Evolutionary conservation across 257 asterid genomes (phyloP), one percentile per base, ranked within the genome.

Genomic region (Petrea volubilis): DNA sequence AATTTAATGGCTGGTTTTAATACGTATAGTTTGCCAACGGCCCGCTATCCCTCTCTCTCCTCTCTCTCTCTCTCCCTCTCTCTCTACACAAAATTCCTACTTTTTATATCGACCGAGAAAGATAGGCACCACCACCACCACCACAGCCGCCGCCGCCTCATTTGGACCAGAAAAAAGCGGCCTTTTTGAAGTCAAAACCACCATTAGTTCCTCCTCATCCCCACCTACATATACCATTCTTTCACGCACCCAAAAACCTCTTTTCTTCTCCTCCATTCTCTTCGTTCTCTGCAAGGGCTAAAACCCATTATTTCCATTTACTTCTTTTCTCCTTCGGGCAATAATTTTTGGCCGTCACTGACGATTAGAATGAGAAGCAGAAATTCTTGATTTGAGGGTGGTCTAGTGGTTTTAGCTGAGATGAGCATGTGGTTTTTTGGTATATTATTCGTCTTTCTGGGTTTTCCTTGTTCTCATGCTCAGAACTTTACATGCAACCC

Each of bases 401-500:
- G 70, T 20, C 49, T 53, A 29, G 46, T 72, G 40, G 33, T 2
- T 57, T 29, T 10, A 44, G 1, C 55, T 25, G 72, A 73, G 85
- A 84, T 86, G 88, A 77, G 77, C 69, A 11, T 75, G 74, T 31
- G 73, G 72, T 21, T 77, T 36, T 59, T 77, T 49, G 64, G 70
- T 75, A 20, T 75, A 59, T 14, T 84, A 50, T 65, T 81, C 55
- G 40, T 75, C 24, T 52, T 78, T 31, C 58, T 82, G 5, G 77
- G 81, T 10, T 23, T 78, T 52, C 57, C 72, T 21, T 38, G 8
- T 38, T 41, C 71, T 6, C 83, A 60, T 62, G 90, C 83, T 13
- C 95, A 83, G 78, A 83, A 79, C 77, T 57, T 74, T 7, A 77
- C 76, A 1, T 92, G 97, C 88, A 73, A 70, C 76, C 74, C 80